Evolutionary conservation across 2,329 filamentous ascomycete genomes (phyloP), one percentile per base, ranked within the genome.

Genomic region (Xylaria sp.): DNA sequence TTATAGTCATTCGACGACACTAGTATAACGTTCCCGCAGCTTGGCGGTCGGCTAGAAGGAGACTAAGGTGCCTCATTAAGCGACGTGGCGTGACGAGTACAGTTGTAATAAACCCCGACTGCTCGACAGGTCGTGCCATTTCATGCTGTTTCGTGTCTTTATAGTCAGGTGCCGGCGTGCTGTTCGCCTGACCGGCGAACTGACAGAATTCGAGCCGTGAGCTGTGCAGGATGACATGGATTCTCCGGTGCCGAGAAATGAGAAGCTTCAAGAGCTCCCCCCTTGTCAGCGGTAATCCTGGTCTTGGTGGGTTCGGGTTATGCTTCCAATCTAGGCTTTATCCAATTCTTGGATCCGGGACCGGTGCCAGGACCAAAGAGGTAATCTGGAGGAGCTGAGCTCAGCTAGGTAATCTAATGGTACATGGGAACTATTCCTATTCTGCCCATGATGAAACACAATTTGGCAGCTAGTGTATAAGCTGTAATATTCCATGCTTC

Each of bases 241-340:
- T 36, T 57, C 56, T 55, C 20, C 33, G 49, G 33, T 60, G 18
- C 33, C 54, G 31, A 52, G 58, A 49, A 15, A 23, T 20, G 18
- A 55, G 15, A 39, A 52, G 43, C 51, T 65, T 51, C 13, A 39
- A 46, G 33, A 36, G 56, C 51, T 28, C 20, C 43, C 59, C 49
- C 49, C 54, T 48, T 48, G 54, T 43, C 46, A 31, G 49, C n/a
- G 48, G 41, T 49, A 3, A 66, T 60, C 67, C 67, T 49, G 59
- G 67, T 63, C 67, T 69, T 62, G 56, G 63, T 69, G 67, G 67
- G 67, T 69, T 69, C 67, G 67, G 67, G 67, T 69, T 62, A 49
- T 63, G 62, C 8, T 36, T 63, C 23, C 39, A 63, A 56, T 51
- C 28, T 60, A 48, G 18, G 55, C 43, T 63, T 60, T 20, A 43